Evolutionary conservation across 1,139 yeast species (phyloP).

Genomic region (Candida pseudoviswanathii): DNA sequence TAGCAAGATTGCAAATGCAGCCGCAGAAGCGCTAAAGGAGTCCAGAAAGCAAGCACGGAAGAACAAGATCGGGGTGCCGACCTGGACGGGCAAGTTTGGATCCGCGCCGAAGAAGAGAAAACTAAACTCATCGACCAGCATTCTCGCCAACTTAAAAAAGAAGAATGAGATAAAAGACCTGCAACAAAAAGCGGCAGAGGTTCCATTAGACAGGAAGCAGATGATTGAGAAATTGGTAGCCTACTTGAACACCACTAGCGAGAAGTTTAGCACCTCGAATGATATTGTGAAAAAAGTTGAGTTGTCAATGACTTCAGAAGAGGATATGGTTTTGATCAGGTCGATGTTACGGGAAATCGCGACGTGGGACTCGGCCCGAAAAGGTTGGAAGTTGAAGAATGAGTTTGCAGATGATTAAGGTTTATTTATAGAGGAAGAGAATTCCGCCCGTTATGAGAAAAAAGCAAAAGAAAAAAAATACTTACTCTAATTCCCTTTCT

Average conservation of each 20-base stretch:
- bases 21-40: conserved; percentile 69
- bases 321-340: conserved; percentile 64
- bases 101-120: conserved; percentile 27
- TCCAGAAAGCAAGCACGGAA: conserved; percentile 68
- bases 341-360: conserved; percentile 73
- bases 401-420: conserved; percentile 38
- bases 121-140: conserved; percentile 26
- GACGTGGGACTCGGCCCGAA: conserved; percentile 56
- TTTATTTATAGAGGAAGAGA: not conserved
- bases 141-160: conserved; percentile 33
- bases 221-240: conserved; percentile 37
- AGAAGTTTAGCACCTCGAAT: conserved; percentile 54
- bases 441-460: not conserved
- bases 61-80: conserved; percentile 79
- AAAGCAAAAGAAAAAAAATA: not conserved
- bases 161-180: conserved; percentile 21
- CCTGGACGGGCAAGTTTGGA: conserved; percentile 97
- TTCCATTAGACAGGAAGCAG: conserved; percentile 8
- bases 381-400: conserved; percentile 67
- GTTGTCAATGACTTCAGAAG: conserved; percentile 49
- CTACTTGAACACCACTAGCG: conserved; percentile 36
- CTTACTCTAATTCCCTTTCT: conserved; percentile 10
- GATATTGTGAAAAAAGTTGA: conserved; percentile 56
- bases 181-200: conserved; percentile 21
- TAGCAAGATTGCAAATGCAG: conserved; percentile 69